A percentile compares a stretch with the other conserved stretches of the same genome.
These are phyloP conservation scores for Dipodascus albidus DNA, from an alignment of 805 yeast species.

Conservation along the genomic window DNA sequence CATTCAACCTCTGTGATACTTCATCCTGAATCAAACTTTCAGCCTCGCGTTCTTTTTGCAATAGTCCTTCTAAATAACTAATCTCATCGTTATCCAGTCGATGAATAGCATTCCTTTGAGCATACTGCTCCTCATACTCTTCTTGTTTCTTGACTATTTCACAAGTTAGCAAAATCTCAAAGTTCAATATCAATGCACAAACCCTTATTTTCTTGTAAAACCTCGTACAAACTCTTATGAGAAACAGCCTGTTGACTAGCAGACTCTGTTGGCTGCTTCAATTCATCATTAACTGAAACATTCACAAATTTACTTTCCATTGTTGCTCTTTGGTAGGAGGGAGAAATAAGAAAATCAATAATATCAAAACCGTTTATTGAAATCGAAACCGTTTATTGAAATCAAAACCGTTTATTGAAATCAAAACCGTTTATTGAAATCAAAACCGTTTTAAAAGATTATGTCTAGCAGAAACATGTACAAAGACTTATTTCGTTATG, in stretches of 20 bases:
- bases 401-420: too few species aligned
- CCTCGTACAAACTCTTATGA: neutral
- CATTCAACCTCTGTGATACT: neutral
- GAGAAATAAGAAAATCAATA: too few species aligned
- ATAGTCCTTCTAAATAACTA: neutral
- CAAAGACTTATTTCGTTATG: too few species aligned
- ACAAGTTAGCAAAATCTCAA: neutral
- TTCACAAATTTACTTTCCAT: neutral
- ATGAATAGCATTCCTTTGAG: neutral
- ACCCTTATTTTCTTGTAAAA: constrained; percentile 2
- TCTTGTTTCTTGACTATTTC: constrained; percentile 1
- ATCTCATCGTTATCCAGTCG: constrained; percentile 3
- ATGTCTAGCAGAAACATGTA: too few species aligned
- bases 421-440: too few species aligned
- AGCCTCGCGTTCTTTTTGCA: neutral
- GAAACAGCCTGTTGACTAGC: neutral
- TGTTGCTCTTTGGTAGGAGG: too few species aligned
- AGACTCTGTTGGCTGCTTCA: neutral
- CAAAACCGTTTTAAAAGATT: too few species aligned
- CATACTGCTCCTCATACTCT: constrained; percentile 1
- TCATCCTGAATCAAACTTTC: neutral
- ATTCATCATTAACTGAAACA: neutral
- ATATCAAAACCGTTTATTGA: too few species aligned
- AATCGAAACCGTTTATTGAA: too few species aligned
- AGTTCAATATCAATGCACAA: neutral